Base-by-base conservation (phyloP, 2,329 filamentous ascomycete species). In the Claviceps humidiphila region DNA sequence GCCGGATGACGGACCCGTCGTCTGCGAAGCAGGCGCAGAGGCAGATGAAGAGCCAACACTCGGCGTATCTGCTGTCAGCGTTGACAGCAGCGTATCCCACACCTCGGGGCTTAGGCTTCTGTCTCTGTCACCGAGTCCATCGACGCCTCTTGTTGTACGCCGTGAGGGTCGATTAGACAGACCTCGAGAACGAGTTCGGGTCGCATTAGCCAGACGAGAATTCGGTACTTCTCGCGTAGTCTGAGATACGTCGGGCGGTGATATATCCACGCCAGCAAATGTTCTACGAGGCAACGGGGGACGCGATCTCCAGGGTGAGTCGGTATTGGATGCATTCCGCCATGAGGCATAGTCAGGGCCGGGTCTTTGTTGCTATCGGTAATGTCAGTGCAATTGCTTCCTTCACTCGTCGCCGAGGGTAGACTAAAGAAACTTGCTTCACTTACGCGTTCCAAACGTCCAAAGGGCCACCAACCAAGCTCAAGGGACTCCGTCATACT, bases 21-120 rank as follows among this genome's bases (percentile, higher is more conserved):
- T 69, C 55, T 74, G 74, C 0, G 74, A 72, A 1, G 61, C 62
- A 2, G 61, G 56, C 8, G 75, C 75, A 9, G 87, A 90, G 0
- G 83, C 78, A 64, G 95, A 95, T 0, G 89, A 95, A 1, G 89
- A 90, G 34, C 86, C 81, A 2, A 81, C 79, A 59, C 86, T 94
- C 0, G 89, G 88, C 2, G 87, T 77, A 64, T 95, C 89, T 0
- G 88, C 87, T 0, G 86, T 84, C 55, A 96, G 77, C 0, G 87
- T 94, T 6, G 78, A 84, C 53, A 89, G 73, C 51, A 96, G 80
- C 3, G 83, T 88, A 54, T 91, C 85, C 90, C 90, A 96, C 1
- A 74, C 74, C 51, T 85, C 84, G 1, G 85, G 84, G 62, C 84
- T 89, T n/a, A 88, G 70, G 65, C 89, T 95, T 59, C 89, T 81